phyloP scores from a whole-genome alignment of 2,329 filamentous ascomycete genomes.

The Aspergillus japonicus region DNA sequence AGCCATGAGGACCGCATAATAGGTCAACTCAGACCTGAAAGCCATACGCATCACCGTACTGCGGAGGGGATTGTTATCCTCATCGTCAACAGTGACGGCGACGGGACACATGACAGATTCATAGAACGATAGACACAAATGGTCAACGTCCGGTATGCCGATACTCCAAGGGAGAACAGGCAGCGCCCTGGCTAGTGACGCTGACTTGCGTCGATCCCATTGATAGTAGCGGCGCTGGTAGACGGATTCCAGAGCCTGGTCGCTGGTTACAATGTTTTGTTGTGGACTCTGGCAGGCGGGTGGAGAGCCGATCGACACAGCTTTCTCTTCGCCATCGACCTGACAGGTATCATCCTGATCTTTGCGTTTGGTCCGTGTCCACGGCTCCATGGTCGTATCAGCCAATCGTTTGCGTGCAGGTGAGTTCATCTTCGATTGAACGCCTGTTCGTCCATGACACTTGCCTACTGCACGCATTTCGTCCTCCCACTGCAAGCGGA shows the following conservation, averaged over 20 bases:
- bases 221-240: background rate
- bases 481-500: slow-evolving; percentile 9
- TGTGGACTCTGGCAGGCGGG: background rate
- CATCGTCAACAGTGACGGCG: slow-evolving; percentile 9
- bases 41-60: slow-evolving; percentile 9
- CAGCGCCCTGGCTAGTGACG: background rate
- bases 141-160: background rate
- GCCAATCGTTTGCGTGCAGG: background rate
- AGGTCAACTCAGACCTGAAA: slow-evolving; percentile 6
- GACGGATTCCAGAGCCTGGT: background rate
- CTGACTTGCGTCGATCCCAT: background rate
- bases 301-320: slow-evolving; percentile 3
- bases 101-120: slow-evolving; percentile 8
- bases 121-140: slow-evolving; percentile 6
- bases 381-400: background rate
- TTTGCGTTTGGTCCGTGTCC: background rate
- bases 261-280: background rate
- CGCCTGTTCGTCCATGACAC: slow-evolving; percentile 8
- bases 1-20: slow-evolving; percentile 10
- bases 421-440: background rate
- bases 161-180: slow-evolving; percentile 1
- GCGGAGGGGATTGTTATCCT: slow-evolving; percentile 4
- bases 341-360: background rate
- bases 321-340: background rate
- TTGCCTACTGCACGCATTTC: slow-evolving; percentile 8